These are phyloP conservation scores for Panaeolus papilionaceus DNA, from an alignment of 768 basidiomycete genomes.

Conservation along the genomic window DNA sequence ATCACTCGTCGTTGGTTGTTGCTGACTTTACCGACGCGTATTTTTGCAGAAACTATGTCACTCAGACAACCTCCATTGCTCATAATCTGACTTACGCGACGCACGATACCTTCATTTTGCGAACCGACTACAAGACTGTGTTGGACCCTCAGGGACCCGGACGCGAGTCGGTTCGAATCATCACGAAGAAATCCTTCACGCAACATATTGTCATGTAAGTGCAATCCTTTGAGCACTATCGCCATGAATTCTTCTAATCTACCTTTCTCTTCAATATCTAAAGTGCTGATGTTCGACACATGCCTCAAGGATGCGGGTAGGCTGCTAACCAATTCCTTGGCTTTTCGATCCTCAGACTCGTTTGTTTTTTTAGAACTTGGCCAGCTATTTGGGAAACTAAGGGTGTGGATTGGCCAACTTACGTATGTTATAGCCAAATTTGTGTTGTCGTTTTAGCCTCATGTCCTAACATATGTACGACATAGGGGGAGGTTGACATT, in stretches of 20 bases:
- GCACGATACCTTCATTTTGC: constrained; percentile 55
- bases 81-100: constrained; percentile 61
- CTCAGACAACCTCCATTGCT: constrained; percentile 42
- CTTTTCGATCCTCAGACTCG: background rate
- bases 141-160: constrained; percentile 55
- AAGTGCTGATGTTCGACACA: constrained; percentile 20
- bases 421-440: constrained; percentile 27
- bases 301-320: constrained; percentile 45
- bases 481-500: constrained; percentile 47
- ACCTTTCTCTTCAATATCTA: background rate
- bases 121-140: constrained; percentile 53
- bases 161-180: constrained; percentile 61
- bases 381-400: constrained; percentile 65
- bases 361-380: constrained; percentile 39
- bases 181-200: constrained; percentile 54
- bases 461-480: background rate
- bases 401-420: constrained; percentile 54
- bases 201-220: constrained; percentile 60
- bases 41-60: constrained; percentile 45
- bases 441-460: constrained; percentile 2
- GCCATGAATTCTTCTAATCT: background rate
- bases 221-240: background rate
- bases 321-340: constrained; percentile 15
- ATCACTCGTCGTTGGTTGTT: background rate
- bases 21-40: background rate